These are phyloP conservation scores for Penicillium flavigenum DNA, from an alignment of 495 filamentous ascomycete genomes.

Conservation along the genomic window DNA sequence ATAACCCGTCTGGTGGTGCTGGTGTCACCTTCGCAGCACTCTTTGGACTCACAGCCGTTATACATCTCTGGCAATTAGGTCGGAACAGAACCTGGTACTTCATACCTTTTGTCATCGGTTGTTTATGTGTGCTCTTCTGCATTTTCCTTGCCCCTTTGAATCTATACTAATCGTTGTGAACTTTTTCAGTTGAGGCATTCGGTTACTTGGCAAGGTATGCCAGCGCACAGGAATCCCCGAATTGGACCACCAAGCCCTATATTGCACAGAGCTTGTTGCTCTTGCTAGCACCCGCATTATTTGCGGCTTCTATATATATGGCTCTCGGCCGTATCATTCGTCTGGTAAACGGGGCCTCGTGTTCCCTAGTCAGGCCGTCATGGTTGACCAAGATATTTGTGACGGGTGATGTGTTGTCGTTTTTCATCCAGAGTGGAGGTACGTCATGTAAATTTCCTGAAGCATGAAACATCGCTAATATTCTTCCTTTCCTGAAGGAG, in stretches of 20 bases:
- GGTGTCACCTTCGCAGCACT: constrained; percentile 51
- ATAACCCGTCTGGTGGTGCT: constrained; percentile 46
- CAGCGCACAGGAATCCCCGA: constrained; percentile 23
- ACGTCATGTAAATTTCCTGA: constrained; percentile 14
- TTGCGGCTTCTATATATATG: constrained; percentile 58
- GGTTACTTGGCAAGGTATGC: constrained; percentile 53
- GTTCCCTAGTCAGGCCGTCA: constrained; percentile 16
- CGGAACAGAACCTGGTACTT: constrained; percentile 60
- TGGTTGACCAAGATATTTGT: constrained; percentile 36
- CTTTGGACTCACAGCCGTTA: constrained; percentile 47
- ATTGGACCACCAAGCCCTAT: constrained; percentile 26
- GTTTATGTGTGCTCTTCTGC: constrained; percentile 47
- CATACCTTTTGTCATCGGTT: constrained; percentile 57
- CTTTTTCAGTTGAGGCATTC: constrained; percentile 46
- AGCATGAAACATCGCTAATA: background rate
- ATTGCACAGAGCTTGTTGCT: constrained; percentile 36
- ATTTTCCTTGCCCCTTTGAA: background rate
- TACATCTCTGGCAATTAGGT: constrained; percentile 51
- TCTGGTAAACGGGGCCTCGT: constrained; percentile 39
- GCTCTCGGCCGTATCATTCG: constrained; percentile 50
- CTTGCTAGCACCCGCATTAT: constrained; percentile 35
- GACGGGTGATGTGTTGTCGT: constrained; percentile 28
- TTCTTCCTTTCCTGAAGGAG: constrained; percentile 37
- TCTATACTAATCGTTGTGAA: background rate
- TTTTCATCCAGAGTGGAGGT: constrained; percentile 29